Evolutionary conservation across 192 early-diverging fungal genomes (phyloP).

Genomic region (Borealophlyctis nickersoniae): DNA sequence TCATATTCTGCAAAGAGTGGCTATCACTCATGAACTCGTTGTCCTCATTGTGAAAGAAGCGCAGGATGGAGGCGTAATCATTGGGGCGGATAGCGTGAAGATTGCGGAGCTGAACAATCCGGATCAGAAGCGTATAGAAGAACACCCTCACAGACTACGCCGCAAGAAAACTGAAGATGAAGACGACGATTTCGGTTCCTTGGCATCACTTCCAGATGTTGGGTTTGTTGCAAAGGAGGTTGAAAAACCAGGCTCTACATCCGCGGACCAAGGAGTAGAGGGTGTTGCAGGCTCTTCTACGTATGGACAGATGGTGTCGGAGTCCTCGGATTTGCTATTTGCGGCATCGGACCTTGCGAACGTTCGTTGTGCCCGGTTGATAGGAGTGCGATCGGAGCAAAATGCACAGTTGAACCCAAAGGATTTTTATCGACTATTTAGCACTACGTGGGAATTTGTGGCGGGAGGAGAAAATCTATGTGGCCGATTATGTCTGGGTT

Average conservation of each 20-base stretch:
- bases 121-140: not conserved
- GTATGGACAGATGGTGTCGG: slow-evolving; percentile 57
- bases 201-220: slow-evolving; percentile 1
- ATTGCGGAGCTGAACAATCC: slow-evolving; percentile 27
- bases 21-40: slow-evolving; percentile 70
- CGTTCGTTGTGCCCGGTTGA: slow-evolving; percentile 79
- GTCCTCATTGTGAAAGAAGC: slow-evolving; percentile 62
- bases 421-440: slow-evolving; percentile 83
- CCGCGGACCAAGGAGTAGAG: slow-evolving; percentile 7
- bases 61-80: slow-evolving; percentile 41
- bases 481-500: slow-evolving; percentile 84
- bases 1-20: slow-evolving; percentile 66
- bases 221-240: too few species aligned
- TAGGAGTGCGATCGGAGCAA: slow-evolving; percentile 84
- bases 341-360: slow-evolving; percentile 83
- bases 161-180: slow-evolving; percentile 35
- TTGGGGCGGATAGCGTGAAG: slow-evolving; percentile 34
- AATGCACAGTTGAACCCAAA: slow-evolving; percentile 81
- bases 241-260: too few species aligned
- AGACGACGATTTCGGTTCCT: slow-evolving; percentile 45
- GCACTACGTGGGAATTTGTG: slow-evolving; percentile 81
- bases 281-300: slow-evolving; percentile 22
- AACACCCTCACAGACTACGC: slow-evolving; percentile 16
- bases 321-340: slow-evolving; percentile 72
- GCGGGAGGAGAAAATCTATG: slow-evolving; percentile 71